Base-by-base conservation (phyloP, 139 green algal species). In the Closterium sp. region DNA sequence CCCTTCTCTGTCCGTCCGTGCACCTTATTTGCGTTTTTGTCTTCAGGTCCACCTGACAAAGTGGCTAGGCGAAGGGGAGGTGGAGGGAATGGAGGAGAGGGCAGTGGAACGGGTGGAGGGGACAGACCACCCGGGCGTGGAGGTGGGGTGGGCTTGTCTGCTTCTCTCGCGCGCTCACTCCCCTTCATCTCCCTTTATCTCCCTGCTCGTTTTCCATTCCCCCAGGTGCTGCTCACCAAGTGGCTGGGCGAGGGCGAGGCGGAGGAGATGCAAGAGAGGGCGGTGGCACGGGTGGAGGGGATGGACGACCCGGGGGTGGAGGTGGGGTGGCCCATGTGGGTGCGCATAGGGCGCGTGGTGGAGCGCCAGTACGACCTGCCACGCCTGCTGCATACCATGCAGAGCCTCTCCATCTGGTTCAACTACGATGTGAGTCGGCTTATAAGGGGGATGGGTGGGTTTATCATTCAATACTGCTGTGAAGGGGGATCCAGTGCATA, bases 261-360 rank as follows among this genome's bases (percentile, higher is more conserved):
- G 16, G 9, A 25, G 4, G 81, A 85, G 19, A 31, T 31, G 30
- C 21, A 85, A 23, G n/a, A 85, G 81, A 10, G 81, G 25, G 81
- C 81, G 25, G 30, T 85, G 0, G 1, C 4, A 8, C 21, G 25
- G 25, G 12, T 85, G 4, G 81, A 85, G 6, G 81, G n/a, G 31
- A 85, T 85, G 81, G 81, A 85, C 81, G 81, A 85, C 28, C 81
- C 81, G n/a, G 83, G 30, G 2, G 83, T 33, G 30, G 19, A 86
- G 83, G 83, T 86, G 83, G n/a, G 30, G 83, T 86, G 83, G 83
- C 83, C 83, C 83, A 86, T 86, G 83, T 86, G 83, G 83, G 30
- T 86, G 83, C 83, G 83, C 7, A 28, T 86, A 9, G 83, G 83
- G 7, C 83, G 83, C 83, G 9, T 86, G 19, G 30, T 86, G 28